Evolutionary conservation across 1,284 basidiomycete genomes (phyloP).

Genomic region (Limonomyces culmigenus): DNA sequence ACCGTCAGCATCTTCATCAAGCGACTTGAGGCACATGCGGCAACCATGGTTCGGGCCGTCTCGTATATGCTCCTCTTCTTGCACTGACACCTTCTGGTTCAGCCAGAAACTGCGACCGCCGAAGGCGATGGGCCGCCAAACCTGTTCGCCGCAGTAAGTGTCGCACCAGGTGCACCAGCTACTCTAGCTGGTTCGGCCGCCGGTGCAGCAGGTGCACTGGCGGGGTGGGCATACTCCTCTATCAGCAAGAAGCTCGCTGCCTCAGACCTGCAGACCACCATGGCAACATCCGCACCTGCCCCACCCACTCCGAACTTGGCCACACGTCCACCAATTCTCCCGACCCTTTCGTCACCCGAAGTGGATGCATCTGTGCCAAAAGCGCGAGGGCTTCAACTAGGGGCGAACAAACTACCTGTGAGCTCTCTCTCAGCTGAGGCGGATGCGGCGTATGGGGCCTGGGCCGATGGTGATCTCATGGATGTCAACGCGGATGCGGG

Average conservation of each 20-base stretch:
- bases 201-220: slow-evolving; percentile 78
- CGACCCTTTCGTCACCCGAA: slow-evolving; percentile 7
- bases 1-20: slow-evolving; percentile 77
- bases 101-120: slow-evolving; percentile 53
- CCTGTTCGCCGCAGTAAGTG: slow-evolving; percentile 16
- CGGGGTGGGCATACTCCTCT: slow-evolving; percentile 89
- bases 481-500: slow-evolving; percentile 83
- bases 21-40: slow-evolving; percentile 64
- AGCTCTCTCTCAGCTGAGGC: slow-evolving; percentile 28
- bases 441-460: slow-evolving; percentile 43
- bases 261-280: slow-evolving; percentile 55
- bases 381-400: slow-evolving; percentile 54
- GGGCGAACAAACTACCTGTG: slow-evolving; percentile 28
- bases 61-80: slow-evolving; percentile 1
- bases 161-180: slow-evolving; percentile 22
- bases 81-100: slow-evolving; percentile 3
- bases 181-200: slow-evolving; percentile 72
- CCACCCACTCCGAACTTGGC: slow-evolving; percentile 17
- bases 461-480: slow-evolving; percentile 69
- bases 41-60: slow-evolving; percentile 46
- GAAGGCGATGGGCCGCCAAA: slow-evolving; percentile 19
- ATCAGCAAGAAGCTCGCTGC: slow-evolving; percentile 65
- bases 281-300: slow-evolving; percentile 23
- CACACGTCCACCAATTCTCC: slow-evolving; percentile 7
- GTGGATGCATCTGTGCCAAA: slow-evolving; percentile 12